Conservation (phyloP, 2,329 filamentous ascomycete genomes). For the Microthyrium microscopicum region DNA sequence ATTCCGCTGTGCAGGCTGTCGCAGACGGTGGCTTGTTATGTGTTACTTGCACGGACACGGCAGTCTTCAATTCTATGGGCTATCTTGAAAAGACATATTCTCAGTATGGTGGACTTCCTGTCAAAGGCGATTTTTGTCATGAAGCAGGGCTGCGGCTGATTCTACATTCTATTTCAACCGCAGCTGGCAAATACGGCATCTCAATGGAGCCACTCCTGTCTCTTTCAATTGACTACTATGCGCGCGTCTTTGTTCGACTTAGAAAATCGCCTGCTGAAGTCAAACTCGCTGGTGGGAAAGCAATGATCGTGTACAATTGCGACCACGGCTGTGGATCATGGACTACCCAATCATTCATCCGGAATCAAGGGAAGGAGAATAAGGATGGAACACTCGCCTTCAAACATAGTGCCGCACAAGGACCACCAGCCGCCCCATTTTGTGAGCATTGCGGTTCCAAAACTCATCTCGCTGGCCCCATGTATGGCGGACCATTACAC, state of each 20-base stretch:
- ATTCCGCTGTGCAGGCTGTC: conserved; percentile 74
- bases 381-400: conserved; percentile 48
- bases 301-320: conserved; percentile 85
- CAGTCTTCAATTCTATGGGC: conserved; percentile 83
- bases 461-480: conserved; percentile 78
- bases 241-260: conserved; percentile 72
- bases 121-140: conserved; percentile 74
- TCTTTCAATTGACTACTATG: conserved; percentile 91
- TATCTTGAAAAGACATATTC: conserved; percentile 90
- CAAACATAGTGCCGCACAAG: conserved; percentile 62
- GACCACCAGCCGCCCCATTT: conserved; percentile 44
- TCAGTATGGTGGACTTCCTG: conserved; percentile 77
- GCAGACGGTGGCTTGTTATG: conserved; percentile 81
- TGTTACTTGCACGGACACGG: conserved; percentile 91
- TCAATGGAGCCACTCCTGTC: conserved; percentile 82
- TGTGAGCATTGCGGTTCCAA: conserved; percentile 77
- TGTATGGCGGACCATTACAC: conserved; percentile 87
- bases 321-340: conserved; percentile 84
- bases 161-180: conserved; percentile 60
- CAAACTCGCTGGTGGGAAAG: conserved; percentile 80
- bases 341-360: conserved; percentile 64
- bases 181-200: conserved; percentile 72
- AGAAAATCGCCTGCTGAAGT: conserved; percentile 66
- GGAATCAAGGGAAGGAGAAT: conserved; percentile 47
- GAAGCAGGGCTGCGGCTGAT: conserved; percentile 81